Conservation (phyloP, 345 rosid species). For the Sapria himalayana region DNA sequence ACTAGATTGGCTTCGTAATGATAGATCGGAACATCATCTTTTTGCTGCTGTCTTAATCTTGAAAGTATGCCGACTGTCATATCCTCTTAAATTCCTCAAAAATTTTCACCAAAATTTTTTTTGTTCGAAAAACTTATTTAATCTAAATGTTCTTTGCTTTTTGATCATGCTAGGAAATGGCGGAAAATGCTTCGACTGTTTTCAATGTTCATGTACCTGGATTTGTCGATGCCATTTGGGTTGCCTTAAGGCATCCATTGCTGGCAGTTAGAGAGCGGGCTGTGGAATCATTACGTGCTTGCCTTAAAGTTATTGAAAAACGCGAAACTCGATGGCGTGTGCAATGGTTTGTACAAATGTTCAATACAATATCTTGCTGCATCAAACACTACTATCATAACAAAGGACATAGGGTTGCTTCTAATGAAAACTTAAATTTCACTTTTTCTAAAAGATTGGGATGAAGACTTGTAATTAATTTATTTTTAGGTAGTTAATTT, state of each 20-base stretch:
- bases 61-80: conserved; percentile 28
- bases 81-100: not conserved
- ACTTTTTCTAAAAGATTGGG: too few species aligned
- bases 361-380: not conserved
- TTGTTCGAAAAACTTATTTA: not conserved
- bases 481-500: too few species aligned
- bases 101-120: conserved; percentile 1
- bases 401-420: too few species aligned
- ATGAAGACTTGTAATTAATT: too few species aligned
- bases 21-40: conserved; percentile 70
- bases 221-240: conserved; percentile 98
- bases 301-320: conserved; percentile 96
- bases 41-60: conserved; percentile 82
- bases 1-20: conserved; percentile 77
- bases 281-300: conserved; percentile 97
- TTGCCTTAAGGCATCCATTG: conserved; percentile 87
- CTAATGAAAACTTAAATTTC: too few species aligned
- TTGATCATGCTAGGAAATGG: conserved; percentile 55
- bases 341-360: conserved; percentile 45
- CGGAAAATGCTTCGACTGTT: conserved; percentile 96
- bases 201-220: conserved; percentile 91
- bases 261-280: conserved; percentile 78
- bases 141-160: conserved; percentile 3
- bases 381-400: too few species aligned
- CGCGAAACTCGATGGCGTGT: conserved; percentile 99